Evolutionary conservation across 805 yeast species (phyloP), one percentile per base, ranked within the genome.

Genomic region (Zygosaccharomyces siamensis): DNA sequence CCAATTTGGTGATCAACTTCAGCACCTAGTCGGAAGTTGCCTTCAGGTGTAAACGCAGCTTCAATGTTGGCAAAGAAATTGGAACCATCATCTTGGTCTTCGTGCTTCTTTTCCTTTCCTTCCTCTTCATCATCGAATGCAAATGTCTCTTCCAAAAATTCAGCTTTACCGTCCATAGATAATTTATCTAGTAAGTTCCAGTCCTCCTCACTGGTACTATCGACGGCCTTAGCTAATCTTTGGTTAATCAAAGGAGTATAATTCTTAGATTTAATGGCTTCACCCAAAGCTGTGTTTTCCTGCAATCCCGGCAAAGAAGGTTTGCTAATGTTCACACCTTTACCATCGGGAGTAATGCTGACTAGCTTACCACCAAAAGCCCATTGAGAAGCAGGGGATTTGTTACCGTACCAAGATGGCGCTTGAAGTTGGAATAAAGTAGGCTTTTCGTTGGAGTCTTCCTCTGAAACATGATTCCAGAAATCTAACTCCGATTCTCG

Each of bases 291-390:
- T 12, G 68, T 70, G 39, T 69, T 71, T 40, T 66, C 62, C 52
- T 65, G 63, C 7, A 67, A 46, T 14, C 73, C 72, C 5, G 65
- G 68, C 18, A 72, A 63, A 49, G 24, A 80, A 72, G 58, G 75
- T 59, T 53, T 68, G 12, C 55, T 54, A 23, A 67, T 63, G 2
- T 61, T 62, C 18, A 73, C 74, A 42, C 72, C 70, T 45, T 67
- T 68, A 7, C 74, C 70, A 45, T 68, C 72, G 7, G 71, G 69
- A 32, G 66, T 59, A 27, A 84, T 80, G 10, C 74, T 66, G 3
- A 85, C 90, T 36, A 93, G 66, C 69, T 88, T 89, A 46, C 96
- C 96, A 52, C 99, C 99, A 70, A 89, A 92, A 0, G 96, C 98
- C 75, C 95, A 93, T 18, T 61, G 63, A 2, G 81, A 72, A 11